Percentiles rank a stretch among this genome's conserved stretches.
These are phyloP conservation scores for Xylariaceae sp. DNA, from an alignment of 2,329 filamentous ascomycete genomes.

Conservation along the genomic window DNA sequence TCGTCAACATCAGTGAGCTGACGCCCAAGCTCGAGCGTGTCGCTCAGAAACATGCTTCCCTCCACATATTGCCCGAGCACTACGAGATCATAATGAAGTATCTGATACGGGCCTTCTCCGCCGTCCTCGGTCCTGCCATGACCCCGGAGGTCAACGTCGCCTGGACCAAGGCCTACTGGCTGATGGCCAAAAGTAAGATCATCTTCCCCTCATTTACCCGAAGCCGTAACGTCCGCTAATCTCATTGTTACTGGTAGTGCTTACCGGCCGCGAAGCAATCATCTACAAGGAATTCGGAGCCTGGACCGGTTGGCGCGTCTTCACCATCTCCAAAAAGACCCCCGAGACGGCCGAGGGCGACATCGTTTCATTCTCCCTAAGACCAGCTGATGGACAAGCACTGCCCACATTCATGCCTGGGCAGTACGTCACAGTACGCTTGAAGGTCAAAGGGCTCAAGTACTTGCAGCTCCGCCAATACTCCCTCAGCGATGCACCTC, in stretches of 20 bases:
- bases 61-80: constrained; percentile 72
- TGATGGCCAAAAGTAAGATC: constrained; percentile 64
- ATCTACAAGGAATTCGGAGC: constrained; percentile 66
- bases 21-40: constrained; percentile 61
- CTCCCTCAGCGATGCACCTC: constrained; percentile 71
- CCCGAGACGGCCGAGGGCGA: constrained; percentile 64
- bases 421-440: constrained; percentile 72
- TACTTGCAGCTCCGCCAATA: constrained; percentile 74
- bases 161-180: constrained; percentile 75
- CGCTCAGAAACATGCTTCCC: constrained; percentile 76
- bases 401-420: constrained; percentile 72
- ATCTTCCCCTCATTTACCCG: not conserved
- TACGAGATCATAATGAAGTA: constrained; percentile 75
- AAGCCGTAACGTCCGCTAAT: not conserved
- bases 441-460: constrained; percentile 62
- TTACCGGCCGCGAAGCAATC: constrained; percentile 70
- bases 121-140: constrained; percentile 70
- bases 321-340: constrained; percentile 69
- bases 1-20: constrained; percentile 66
- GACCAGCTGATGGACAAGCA: constrained; percentile 65
- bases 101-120: constrained; percentile 70
- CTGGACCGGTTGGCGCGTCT: constrained; percentile 73
- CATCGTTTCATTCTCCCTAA: constrained; percentile 74
- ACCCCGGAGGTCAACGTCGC: constrained; percentile 69
- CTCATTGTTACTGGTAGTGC: constrained; percentile 47